Base-by-base conservation (phyloP, 305 asterid species). In the Fraxinus sp. region DNA sequence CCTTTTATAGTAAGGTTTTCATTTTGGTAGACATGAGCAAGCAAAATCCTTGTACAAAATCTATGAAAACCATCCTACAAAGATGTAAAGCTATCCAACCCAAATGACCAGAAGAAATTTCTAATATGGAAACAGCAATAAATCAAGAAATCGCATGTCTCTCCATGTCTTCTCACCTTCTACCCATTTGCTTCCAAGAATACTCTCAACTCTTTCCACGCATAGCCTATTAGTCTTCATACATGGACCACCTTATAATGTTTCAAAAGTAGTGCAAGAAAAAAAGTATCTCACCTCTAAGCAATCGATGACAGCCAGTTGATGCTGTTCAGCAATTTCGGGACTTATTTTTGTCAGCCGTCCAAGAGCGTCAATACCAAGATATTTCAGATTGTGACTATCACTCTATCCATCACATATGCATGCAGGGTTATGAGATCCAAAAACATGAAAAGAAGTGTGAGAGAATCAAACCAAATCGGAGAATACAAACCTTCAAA, bases 291-390 rank as follows among this genome's bases (percentile, higher is more conserved):
- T 86, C 80, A 96, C 99, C 99, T 96, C 99, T 85, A 95, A 89
- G 87, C 99, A 96, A 85, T 96, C 99, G 79, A 96, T 96, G 78
- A 96, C 99, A 81, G 99, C 97, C 88, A 96, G 91, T 86, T 95
- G 99, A 87, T 96, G 99, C 85, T 92, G 98, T 80, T 96, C 99
- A 75, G 99, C 97, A 81, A 96, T 93, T 83, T 96, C 98, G 73
- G 98, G 97, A 86, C 93, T 95, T 87, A 93, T 88, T 91, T 91
- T 96, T 90, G 95, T 96, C 90, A 96, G 89, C 81, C 96, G 93
- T 84, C 98, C 95, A 88, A 96, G 98, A 77, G 97, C 96, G 91
- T 95, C 99, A 84, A 96, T 96, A 78, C 98, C 99, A 88, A 96
- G 96, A 91, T 96, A 95, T 88, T 92, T 96, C 87, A 96, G 93